phyloP scores from a whole-genome alignment of 1,139 yeast species.

The Suhomyces ambrosiae region DNA sequence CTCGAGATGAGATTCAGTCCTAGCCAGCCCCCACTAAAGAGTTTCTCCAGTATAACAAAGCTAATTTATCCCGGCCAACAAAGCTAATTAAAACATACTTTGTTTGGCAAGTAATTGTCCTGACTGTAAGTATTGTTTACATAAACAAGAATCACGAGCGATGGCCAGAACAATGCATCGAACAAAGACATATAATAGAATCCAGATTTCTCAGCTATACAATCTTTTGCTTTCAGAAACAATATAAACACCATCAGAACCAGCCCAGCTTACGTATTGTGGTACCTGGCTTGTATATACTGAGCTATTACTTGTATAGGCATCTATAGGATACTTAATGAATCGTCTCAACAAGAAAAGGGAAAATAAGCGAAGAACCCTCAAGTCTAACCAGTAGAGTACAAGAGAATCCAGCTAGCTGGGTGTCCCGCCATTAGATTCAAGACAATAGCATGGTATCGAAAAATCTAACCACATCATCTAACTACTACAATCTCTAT shows the following conservation, averaged over 20 bases:
- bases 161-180: slow-evolving; percentile 9
- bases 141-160: slow-evolving; percentile 1
- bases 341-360: background rate
- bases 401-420: background rate
- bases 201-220: background rate
- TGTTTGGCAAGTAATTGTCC: background rate
- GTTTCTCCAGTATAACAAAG: background rate
- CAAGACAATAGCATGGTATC: too few relatives aligned
- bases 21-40: background rate
- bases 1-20: background rate
- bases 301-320: background rate
- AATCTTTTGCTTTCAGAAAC: background rate
- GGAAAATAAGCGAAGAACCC: background rate
- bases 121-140: slow-evolving; percentile 1
- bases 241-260: background rate
- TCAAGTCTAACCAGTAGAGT: too few relatives aligned
- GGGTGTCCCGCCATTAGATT: background rate
- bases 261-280: background rate
- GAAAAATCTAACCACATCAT: too few relatives aligned
- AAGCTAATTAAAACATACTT: background rate
- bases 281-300: background rate
- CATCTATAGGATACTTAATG: background rate
- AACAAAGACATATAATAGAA: slow-evolving; percentile 5
- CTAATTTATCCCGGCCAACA: background rate
- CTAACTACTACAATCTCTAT: too few relatives aligned